Base-by-base conservation (phyloP, 1,139 yeast genomes). In the Petasospora fabianii region DNA sequence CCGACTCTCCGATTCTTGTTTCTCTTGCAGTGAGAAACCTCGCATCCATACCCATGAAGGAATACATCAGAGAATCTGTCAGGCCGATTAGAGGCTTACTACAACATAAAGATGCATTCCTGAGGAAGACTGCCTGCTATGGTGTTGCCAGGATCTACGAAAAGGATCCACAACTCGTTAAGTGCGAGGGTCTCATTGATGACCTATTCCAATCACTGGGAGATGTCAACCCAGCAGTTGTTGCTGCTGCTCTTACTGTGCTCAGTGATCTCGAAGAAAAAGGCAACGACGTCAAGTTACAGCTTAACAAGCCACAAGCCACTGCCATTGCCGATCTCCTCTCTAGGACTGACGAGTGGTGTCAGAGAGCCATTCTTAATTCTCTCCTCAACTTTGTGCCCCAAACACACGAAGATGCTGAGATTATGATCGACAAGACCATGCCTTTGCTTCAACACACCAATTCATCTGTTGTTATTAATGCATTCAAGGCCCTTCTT, bases 401-500 rank as follows among this genome's bases (percentile, higher is more conserved):
- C 1, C 78, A 80, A 46, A 67, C 74, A 0, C 67, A 76, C 15
- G 69, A 68, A 2, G 94, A 83, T 34, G 90, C 96, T 0, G 64
- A 77, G 39, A 68, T 69, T 4, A 56, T 90, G 54, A 77, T 87
- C 16, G 94, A 84, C 36, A 65, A 75, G n/a, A 69, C 78, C 4
- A 58, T 83, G 10, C 92, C 96, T 0, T 76, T 84, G 30, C 63
- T 90, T 15, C 95, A 80, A 53, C 95, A 86, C 56, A 83, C 82
- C 22, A 88, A 86, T 57, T 72, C 95, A 0, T 74, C 95, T 0
- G 95, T 90, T 17, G 94, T 85, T 0, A 61, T 88, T 44, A 87
- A 86, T 49, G 71, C 95, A 0, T 68, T 86, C 35, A 81, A 87
- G 48, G 74, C 82, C 15, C 75, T 88, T 22, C 67, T 84, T 11